Conservation (phyloP, 352 stramenopile species). For the Phytophthora megakarya region DNA sequence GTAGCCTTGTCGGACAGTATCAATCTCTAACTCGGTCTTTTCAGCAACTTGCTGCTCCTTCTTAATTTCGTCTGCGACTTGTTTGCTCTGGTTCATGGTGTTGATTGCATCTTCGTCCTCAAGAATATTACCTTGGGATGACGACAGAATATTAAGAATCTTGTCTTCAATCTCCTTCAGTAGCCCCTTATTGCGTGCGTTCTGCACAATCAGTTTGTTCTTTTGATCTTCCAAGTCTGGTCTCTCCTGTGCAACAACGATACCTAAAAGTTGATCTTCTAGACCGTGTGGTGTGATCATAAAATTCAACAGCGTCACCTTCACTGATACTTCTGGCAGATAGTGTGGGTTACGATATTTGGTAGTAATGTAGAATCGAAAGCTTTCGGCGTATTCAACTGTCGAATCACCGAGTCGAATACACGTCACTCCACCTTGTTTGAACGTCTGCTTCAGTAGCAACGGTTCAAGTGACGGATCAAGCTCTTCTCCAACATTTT, state of each 20-base stretch:
- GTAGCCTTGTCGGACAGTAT: constrained; percentile 87
- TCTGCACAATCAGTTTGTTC: constrained; percentile 93
- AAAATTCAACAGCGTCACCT: constrained; percentile 95
- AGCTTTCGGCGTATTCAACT: constrained; percentile 91
- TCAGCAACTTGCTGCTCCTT: constrained; percentile 92
- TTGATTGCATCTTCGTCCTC: constrained; percentile 94
- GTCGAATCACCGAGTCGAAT: constrained; percentile 94
- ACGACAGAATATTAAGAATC: constrained; percentile 92
- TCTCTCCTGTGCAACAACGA: constrained; percentile 92
- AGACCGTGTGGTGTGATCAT: constrained; percentile 95
- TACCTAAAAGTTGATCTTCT: constrained; percentile 92
- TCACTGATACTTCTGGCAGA: constrained; percentile 92
- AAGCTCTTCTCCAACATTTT: constrained; percentile 93
- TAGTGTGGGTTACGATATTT: constrained; percentile 95
- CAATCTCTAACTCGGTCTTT: constrained; percentile 91
- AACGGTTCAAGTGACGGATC: constrained; percentile 93
- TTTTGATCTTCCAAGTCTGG: constrained; percentile 93
- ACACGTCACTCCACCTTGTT: constrained; percentile 91
- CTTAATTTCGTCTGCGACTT: constrained; percentile 93
- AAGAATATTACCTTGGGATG: constrained; percentile 93
- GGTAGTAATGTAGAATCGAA: constrained; percentile 95
- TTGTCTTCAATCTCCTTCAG: constrained; percentile 95
- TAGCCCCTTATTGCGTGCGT: constrained; percentile 89
- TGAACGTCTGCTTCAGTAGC: constrained; percentile 95
- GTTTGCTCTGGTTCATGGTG: constrained; percentile 92